phyloP scores from a whole-genome alignment of 257 asterid species.

The Nicotiana knightiana region DNA sequence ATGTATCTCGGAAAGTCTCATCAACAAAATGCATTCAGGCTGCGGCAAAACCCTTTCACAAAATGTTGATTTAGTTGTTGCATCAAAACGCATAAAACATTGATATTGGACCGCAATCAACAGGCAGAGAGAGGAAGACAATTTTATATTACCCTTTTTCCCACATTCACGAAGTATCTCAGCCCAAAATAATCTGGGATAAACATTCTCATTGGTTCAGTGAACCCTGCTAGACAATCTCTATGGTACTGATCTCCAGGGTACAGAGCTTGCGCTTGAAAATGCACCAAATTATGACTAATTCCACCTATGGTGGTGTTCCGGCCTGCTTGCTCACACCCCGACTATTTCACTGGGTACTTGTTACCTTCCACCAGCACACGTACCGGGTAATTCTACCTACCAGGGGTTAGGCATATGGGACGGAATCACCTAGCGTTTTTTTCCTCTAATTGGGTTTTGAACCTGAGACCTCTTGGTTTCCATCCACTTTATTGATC shows the following conservation, averaged over 20 bases:
- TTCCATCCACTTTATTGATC: too few species aligned
- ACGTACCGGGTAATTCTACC: too few species aligned
- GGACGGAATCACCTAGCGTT: too few species aligned
- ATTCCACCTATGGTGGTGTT: background rate
- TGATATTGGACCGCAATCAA: background rate
- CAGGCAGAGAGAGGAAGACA: background rate
- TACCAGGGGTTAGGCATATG: too few species aligned
- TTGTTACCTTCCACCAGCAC: too few species aligned
- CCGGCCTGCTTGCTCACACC: too few species aligned
- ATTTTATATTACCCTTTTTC: background rate
- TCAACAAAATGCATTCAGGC: background rate
- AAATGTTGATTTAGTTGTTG: background rate
- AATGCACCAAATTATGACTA: background rate
- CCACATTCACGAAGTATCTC: background rate
- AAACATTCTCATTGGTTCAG: background rate
- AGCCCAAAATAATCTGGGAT: background rate
- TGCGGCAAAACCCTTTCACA: background rate
- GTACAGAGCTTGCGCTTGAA: background rate
- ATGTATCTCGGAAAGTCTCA: background rate
- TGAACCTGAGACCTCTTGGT: too few species aligned
- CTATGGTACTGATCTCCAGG: background rate
- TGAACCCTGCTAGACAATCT: background rate
- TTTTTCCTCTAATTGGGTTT: too few species aligned
- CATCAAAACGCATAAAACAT: background rate
- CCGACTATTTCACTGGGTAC: too few species aligned